phyloP scores from a whole-genome alignment of 495 filamentous ascomycete species.

The Penicillium coffeae region DNA sequence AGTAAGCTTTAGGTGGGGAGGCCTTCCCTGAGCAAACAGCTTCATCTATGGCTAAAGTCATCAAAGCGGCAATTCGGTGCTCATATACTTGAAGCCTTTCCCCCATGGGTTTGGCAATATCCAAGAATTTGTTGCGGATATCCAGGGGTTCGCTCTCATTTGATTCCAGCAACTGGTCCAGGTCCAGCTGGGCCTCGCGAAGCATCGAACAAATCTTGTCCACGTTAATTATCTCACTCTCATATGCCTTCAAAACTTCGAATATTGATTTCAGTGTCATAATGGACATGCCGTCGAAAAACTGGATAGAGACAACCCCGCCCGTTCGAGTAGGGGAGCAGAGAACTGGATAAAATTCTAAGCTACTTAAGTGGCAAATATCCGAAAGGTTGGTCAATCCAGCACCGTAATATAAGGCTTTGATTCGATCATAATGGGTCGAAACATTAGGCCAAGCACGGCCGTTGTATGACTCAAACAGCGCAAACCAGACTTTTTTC shows the following conservation, averaged over 20 bases:
- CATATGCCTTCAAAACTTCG: constrained; percentile 17
- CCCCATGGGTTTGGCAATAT: background rate
- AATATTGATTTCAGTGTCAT: constrained; percentile 19
- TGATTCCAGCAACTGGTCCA: background rate
- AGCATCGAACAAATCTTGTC: constrained; percentile 12
- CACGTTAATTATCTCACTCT: constrained; percentile 15
- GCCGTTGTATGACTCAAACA: constrained; percentile 16
- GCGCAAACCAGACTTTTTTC: constrained; percentile 19
- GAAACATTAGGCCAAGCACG: background rate
- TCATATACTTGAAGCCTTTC: background rate
- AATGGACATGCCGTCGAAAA: constrained; percentile 13
- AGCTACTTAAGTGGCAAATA: background rate
- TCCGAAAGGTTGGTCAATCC: constrained; percentile 7
- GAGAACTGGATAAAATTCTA: background rate
- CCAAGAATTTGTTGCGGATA: background rate
- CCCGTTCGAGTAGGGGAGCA: background rate
- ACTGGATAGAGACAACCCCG: constrained; percentile 14
- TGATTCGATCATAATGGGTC: constrained; percentile 14
- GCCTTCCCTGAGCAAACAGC: background rate
- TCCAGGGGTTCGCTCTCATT: background rate
- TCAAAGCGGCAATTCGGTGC: background rate
- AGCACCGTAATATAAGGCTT: constrained; percentile 16
- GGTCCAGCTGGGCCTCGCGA: constrained; percentile 6
- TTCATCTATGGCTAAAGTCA: background rate
- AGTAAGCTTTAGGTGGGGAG: too few species aligned